These are phyloP conservation scores for Acanthamoeba culbertsoni DNA, from an alignment of 208 protist species.

Conservation along the genomic window DNA sequence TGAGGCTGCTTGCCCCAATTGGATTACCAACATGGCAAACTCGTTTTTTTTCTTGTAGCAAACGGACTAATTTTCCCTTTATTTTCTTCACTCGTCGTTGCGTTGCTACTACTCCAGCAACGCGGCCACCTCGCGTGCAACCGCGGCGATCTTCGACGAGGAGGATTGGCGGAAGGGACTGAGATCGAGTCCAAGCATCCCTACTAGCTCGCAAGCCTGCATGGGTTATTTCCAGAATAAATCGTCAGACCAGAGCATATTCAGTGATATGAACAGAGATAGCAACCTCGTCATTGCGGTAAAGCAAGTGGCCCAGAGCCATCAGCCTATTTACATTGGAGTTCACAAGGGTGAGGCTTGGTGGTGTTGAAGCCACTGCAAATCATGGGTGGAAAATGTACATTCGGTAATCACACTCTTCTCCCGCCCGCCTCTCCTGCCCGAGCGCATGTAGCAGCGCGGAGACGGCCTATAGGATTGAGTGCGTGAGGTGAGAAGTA, in stretches of 20 bases:
- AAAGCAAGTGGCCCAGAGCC: conserved; percentile 34
- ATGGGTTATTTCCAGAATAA: neutral
- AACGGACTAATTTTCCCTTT: neutral
- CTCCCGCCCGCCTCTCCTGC: neutral
- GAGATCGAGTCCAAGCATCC: conserved; percentile 2
- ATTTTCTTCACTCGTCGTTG: neutral
- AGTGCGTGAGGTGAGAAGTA: neutral
- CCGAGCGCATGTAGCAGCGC: conserved; percentile 1
- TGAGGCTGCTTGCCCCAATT: too few relatives aligned
- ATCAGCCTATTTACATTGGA: neutral
- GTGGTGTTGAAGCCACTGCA: neutral
- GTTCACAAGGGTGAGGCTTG: neutral
- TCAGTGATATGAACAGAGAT: neutral
- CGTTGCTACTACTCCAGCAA: neutral
- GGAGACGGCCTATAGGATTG: neutral
- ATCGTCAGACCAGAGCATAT: neutral
- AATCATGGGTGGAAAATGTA: neutral
- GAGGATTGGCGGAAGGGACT: neutral
- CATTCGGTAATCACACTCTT: conserved; percentile 26
- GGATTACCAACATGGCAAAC: neutral
- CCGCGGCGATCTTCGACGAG: neutral
- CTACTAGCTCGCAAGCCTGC: neutral
- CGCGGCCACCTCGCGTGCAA: neutral
- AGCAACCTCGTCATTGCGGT: neutral
- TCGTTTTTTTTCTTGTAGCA: neutral